Evolutionary conservation across 2,329 filamentous ascomycete genomes (phyloP).

Genomic region (Colletotrichum sublineola): DNA sequence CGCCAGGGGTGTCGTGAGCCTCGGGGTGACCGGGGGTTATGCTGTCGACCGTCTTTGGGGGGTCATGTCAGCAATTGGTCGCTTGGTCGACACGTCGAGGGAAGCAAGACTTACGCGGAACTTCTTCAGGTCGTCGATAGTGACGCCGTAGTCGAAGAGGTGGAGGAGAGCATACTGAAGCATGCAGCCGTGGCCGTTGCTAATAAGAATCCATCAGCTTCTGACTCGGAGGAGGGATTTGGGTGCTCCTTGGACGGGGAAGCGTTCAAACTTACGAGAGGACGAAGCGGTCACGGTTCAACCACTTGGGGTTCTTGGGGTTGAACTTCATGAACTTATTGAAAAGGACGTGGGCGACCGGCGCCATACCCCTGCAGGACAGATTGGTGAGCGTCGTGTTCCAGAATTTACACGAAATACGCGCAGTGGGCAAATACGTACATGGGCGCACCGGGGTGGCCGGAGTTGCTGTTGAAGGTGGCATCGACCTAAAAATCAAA

Average conservation of each 20-base stretch:
- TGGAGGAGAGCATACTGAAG: conserved; percentile 98
- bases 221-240: background rate
- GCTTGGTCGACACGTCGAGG: background rate
- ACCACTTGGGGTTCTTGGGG: conserved; percentile 97
- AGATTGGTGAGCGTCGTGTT: conserved; percentile 49
- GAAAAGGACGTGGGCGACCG: conserved; percentile 95
- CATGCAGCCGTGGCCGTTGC: conserved; percentile 99
- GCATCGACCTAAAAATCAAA: conserved; percentile 86
- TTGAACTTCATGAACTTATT: conserved; percentile 99
- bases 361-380: conserved; percentile 80
- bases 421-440: conserved; percentile 54
- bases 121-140: conserved; percentile 91
- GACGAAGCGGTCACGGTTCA: conserved; percentile 98
- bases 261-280: conserved; percentile 83
- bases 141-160: conserved; percentile 90
- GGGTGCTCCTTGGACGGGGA: background rate
- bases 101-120: conserved; percentile 84
- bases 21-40: conserved; percentile 98
- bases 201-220: conserved; percentile 53
- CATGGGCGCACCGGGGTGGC: conserved; percentile 99
- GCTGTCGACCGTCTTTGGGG: conserved; percentile 66
- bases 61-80: background rate
- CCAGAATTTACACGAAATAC: background rate
- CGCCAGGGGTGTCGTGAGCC: conserved; percentile 93
- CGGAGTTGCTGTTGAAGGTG: conserved; percentile 94